phyloP scores from a whole-genome alignment of 2,329 filamentous ascomycete genomes.

The Thielaviopsis populi region DNA sequence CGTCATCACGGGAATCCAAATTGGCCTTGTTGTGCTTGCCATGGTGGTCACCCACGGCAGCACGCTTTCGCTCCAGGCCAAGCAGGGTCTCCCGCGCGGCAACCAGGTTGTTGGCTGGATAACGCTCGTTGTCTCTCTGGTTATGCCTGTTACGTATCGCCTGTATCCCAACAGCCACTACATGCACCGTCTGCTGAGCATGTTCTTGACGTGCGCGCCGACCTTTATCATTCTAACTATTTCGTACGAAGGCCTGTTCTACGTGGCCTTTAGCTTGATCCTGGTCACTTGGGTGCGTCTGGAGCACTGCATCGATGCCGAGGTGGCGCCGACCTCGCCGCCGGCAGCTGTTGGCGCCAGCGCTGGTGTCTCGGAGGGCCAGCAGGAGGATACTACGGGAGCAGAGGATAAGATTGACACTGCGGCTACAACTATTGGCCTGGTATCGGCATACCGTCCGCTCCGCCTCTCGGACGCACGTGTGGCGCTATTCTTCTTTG shows the following conservation, averaged over 20 bases:
- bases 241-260: slow-evolving; percentile 94
- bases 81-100: slow-evolving; percentile 67
- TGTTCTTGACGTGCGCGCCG: slow-evolving; percentile 86
- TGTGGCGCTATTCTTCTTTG: slow-evolving; percentile 87
- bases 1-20: slow-evolving; percentile 51
- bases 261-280: slow-evolving; percentile 71
- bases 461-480: slow-evolving; percentile 72
- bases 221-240: slow-evolving; percentile 93
- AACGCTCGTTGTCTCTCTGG: slow-evolving; percentile 58
- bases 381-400: slow-evolving; percentile 8
- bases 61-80: slow-evolving; percentile 70
- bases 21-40: slow-evolving; percentile 65
- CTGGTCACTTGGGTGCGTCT: slow-evolving; percentile 83
- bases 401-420: slow-evolving; percentile 18
- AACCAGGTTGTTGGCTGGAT: slow-evolving; percentile 80
- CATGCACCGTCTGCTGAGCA: slow-evolving; percentile 71
- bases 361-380: neutral
- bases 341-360: neutral
- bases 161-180: slow-evolving; percentile 74
- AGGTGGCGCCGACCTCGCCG: neutral
- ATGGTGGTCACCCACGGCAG: slow-evolving; percentile 81
- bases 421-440: slow-evolving; percentile 11
- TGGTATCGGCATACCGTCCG: slow-evolving; percentile 36
- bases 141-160: slow-evolving; percentile 68
- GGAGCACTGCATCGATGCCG: slow-evolving; percentile 45